These are phyloP conservation scores for Rubia balearica DNA, from an alignment of 305 asterid genomes.

Conservation along the genomic window DNA sequence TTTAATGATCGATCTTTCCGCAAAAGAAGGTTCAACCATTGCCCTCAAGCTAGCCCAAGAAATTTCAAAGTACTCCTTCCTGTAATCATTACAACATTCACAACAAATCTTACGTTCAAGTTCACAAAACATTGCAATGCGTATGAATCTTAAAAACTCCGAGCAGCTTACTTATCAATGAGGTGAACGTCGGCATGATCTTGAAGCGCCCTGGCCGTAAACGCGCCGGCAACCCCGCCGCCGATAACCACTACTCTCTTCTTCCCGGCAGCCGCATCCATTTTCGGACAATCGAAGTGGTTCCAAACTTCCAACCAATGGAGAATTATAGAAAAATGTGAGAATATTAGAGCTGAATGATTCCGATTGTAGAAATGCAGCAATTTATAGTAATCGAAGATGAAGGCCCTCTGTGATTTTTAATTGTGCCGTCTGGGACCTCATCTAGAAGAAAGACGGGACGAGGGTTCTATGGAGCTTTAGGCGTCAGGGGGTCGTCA, in stretches of 20 bases:
- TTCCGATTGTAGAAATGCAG: not conserved
- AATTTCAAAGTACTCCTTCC: constrained; percentile 40
- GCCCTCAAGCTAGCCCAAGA: constrained; percentile 42
- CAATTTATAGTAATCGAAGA: not conserved
- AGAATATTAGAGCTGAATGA: not conserved
- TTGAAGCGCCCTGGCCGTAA: constrained; percentile 58
- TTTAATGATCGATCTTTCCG: constrained; percentile 30
- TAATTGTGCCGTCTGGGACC: too few relatives aligned
- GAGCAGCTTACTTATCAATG: constrained; percentile 34
- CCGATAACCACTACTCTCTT: constrained; percentile 72
- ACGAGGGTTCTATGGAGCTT: too few relatives aligned
- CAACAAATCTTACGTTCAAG: too few relatives aligned
- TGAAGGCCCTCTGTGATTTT: not conserved
- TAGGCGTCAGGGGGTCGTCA: not conserved
- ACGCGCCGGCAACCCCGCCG: constrained; percentile 78
- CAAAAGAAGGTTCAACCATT: constrained; percentile 39
- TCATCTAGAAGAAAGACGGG: too few relatives aligned
- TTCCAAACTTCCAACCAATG: not conserved
- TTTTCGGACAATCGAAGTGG: constrained; percentile 6
- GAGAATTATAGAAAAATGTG: not conserved
- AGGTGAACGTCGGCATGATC: constrained; percentile 53
- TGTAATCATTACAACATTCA: constrained; percentile 9
- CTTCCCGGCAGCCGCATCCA: constrained; percentile 26
- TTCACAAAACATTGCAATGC: not conserved
- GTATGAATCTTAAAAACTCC: too few relatives aligned